A percentile compares a stretch with the other conserved stretches of the same genome.
phyloP scores from a whole-genome alignment of 2,329 filamentous ascomycete genomes.

The Monosporascus sp. region DNA sequence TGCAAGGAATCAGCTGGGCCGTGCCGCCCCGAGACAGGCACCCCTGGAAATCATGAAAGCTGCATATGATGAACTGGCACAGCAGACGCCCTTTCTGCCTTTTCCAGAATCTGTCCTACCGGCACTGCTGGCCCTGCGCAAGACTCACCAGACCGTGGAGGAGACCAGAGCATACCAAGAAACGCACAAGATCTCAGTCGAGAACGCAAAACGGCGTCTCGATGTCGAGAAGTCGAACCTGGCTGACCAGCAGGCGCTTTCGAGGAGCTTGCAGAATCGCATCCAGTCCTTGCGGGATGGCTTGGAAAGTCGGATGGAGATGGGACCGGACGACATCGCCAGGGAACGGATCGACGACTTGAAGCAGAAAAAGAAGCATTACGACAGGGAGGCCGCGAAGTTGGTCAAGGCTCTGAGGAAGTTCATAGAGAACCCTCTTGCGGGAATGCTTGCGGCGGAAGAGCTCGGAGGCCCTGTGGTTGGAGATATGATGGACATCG shows the following conservation, averaged over 20 bases:
- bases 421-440: conserved; percentile 68
- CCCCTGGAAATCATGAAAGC: conserved; percentile 50
- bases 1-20: conserved; percentile 6
- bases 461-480: conserved; percentile 79
- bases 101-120: conserved; percentile 63
- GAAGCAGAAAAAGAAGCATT: conserved; percentile 50
- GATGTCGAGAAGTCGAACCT: conserved; percentile 46
- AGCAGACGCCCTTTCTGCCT: conserved; percentile 61
- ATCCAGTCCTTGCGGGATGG: conserved; percentile 55
- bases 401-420: conserved; percentile 60
- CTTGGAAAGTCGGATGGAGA: conserved; percentile 50
- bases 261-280: conserved; percentile 46
- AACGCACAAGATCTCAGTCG: conserved; percentile 36
- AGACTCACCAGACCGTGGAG: conserved; percentile 57
- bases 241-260: conserved; percentile 51
- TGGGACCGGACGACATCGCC: conserved; percentile 56
- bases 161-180: conserved; percentile 58
- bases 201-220: conserved; percentile 40
- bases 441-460: conserved; percentile 74
- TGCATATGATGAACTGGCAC: conserved; percentile 60
- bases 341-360: conserved; percentile 59
- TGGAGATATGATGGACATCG: conserved; percentile 63
- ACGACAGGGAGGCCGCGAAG: conserved; percentile 55
- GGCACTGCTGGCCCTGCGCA: conserved; percentile 64
- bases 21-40: conserved; percentile 22